phyloP scores from a whole-genome alignment of 331 rosid species.

The Malus hybrid region DNA sequence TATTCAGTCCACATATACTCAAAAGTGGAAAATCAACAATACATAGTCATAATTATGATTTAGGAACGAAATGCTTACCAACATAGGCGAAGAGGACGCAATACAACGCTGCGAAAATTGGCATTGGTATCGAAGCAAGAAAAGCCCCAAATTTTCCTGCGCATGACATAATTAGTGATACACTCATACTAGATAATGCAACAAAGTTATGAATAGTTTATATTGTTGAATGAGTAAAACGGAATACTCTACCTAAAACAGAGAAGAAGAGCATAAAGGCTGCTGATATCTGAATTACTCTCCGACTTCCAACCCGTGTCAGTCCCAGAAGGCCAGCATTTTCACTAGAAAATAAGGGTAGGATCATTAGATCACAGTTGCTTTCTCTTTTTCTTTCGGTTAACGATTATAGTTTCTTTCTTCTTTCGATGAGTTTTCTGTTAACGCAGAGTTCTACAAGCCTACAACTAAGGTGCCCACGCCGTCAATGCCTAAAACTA shows the following conservation, averaged over 20 bases:
- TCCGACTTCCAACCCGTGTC: constrained; percentile 79
- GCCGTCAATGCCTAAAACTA: not conserved
- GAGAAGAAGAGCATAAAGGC: constrained; percentile 89
- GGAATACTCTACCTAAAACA: constrained; percentile 45
- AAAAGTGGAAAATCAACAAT: not conserved
- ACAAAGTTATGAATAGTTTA: not conserved
- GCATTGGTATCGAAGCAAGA: constrained; percentile 74
- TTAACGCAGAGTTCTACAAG: not conserved
- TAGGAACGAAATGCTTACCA: constrained; percentile 36
- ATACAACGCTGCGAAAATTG: constrained; percentile 72
- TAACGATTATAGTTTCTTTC: not conserved
- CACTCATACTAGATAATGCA: not conserved
- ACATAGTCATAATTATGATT: not conserved
- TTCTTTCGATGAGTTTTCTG: not conserved
- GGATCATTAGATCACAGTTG: constrained; percentile 11
- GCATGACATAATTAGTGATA: constrained; percentile 1
- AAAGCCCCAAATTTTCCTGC: constrained; percentile 89
- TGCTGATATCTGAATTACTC: constrained; percentile 71
- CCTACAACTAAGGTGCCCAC: not conserved
- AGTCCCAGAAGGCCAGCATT: constrained; percentile 87
- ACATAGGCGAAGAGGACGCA: constrained; percentile 79
- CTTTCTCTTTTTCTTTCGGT: not conserved
- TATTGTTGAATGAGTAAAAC: not conserved
- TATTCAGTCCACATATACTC: not conserved
- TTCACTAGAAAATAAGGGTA: constrained; percentile 41